A percentile compares a stretch with the other conserved stretches of the same genome.
These are phyloP conservation scores for Sporothrix inflata DNA, from an alignment of 2,329 filamentous ascomycete genomes.

Conservation along the genomic window DNA sequence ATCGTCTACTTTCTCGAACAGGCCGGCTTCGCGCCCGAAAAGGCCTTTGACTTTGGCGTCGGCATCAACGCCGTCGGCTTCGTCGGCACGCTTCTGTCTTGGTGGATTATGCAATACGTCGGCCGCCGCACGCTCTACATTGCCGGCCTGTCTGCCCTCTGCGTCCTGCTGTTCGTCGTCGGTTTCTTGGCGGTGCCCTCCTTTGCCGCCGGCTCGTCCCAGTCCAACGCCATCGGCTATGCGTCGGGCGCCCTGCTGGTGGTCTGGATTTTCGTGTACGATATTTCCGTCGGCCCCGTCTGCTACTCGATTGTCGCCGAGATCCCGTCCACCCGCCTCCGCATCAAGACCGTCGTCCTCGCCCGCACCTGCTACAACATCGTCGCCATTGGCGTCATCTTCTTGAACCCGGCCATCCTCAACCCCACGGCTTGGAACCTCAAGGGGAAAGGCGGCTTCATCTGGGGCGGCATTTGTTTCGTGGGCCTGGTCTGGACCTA, in stretches of 20 bases:
- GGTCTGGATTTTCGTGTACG: slow-evolving; percentile 37
- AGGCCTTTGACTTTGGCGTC: slow-evolving; percentile 42
- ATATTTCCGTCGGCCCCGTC: slow-evolving; percentile 47
- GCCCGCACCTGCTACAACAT: slow-evolving; percentile 40
- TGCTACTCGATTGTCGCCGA: slow-evolving; percentile 43
- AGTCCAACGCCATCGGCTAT: slow-evolving; percentile 12
- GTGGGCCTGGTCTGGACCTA: slow-evolving; percentile 54
- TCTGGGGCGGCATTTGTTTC: slow-evolving; percentile 51
- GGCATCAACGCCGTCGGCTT: slow-evolving; percentile 40
- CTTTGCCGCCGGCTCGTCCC: background rate
- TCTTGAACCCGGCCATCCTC: slow-evolving; percentile 42
- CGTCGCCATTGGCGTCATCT: slow-evolving; percentile 36
- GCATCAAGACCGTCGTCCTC: slow-evolving; percentile 41
- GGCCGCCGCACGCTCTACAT: slow-evolving; percentile 34
- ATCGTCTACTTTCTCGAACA: slow-evolving; percentile 34
- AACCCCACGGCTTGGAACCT: slow-evolving; percentile 50
- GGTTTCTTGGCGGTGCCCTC: slow-evolving; percentile 33
- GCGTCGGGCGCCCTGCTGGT: slow-evolving; percentile 26
- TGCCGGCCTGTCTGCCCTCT: slow-evolving; percentile 26
- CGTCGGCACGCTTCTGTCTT: slow-evolving; percentile 30
- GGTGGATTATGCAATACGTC: slow-evolving; percentile 31
- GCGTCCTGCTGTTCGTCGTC: slow-evolving; percentile 30
- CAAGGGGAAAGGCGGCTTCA: slow-evolving; percentile 53
- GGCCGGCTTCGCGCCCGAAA: slow-evolving; percentile 39
- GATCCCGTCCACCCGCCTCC: slow-evolving; percentile 42